Base-by-base conservation (phyloP, 805 yeast species). In the Blastobotrys muscicola region DNA sequence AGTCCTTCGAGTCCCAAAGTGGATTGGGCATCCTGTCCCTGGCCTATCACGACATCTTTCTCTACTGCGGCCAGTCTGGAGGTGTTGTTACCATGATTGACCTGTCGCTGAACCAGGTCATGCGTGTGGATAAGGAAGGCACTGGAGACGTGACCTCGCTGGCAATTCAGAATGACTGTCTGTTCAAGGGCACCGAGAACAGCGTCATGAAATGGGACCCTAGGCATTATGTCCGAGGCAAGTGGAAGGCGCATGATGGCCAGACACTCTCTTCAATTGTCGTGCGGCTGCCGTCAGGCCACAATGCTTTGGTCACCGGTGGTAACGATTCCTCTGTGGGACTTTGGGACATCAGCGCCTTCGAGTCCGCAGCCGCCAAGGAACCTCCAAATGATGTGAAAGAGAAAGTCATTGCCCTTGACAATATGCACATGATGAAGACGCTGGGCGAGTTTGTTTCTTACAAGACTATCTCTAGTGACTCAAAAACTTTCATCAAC, bases 11-110 rank as follows among this genome's bases (percentile, higher is more conserved):
- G 33, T 80, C 82, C 49, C 79, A 75, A 2, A 50, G 49, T 15
- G 39, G 36, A 12, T 85, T 79, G 29, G 72, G 85, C 6, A 80
- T 89, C 2, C 64, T 89, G 23, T 82, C 94, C 0, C 73, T 86
- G 67, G 68, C 80, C 2, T 64, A 76, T 7, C 65, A 70, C 31
- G 79, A 76, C 33, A 75, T 86, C 36, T 84, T 82, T 54, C 60
- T 92, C 7, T 90, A 85, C 61, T 85, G 90, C 56, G 97, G 97
- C 0, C 62, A 86, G 26, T 72, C 80, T 8, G 76, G 76, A 45
- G 92, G 95, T 8, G 67, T 69, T 20, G 71, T 90, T n/a, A 78
- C 80, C 45, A 78, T 85, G 4, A 84, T 95, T 86, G 97, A 92
- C 54, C 65, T 90, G 39, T 78, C 82, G 39, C 87, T 97, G 0